Conservation (phyloP, 176 grass and related monocot species). For the Carex kokanica region DNA sequence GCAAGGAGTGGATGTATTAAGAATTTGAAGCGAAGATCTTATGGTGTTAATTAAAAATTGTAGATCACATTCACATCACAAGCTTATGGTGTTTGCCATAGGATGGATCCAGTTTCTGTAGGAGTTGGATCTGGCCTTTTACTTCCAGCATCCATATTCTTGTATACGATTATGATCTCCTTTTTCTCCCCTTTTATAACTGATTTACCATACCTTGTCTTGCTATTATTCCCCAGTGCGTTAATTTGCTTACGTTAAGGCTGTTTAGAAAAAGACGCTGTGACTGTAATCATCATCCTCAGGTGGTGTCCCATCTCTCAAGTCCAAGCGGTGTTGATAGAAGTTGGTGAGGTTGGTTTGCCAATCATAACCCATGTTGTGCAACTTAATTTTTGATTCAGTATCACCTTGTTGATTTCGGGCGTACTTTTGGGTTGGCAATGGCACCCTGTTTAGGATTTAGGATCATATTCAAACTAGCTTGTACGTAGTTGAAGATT, state of each 20-base stretch:
- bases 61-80: not conserved
- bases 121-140: not conserved
- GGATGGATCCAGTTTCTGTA: not conserved
- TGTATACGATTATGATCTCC: too few relatives aligned
- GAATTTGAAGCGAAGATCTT: not conserved
- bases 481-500: too few relatives aligned
- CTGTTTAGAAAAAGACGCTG: too few relatives aligned
- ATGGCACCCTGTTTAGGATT: not conserved
- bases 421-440: not conserved
- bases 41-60: not conserved
- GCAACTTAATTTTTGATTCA: not conserved
- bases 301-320: too few relatives aligned
- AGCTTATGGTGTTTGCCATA: not conserved
- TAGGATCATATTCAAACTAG: not conserved
- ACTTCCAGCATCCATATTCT: not conserved
- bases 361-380: too few relatives aligned
- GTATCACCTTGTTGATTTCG: not conserved
- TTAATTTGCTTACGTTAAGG: too few relatives aligned
- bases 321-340: too few relatives aligned
- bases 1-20: conserved; percentile 3
- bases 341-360: too few relatives aligned
- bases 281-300: too few relatives aligned
- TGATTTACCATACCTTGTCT: too few relatives aligned
- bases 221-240: too few relatives aligned
- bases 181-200: too few relatives aligned